A percentile compares a stretch with the other conserved stretches of the same genome.
Conservation (phyloP, 148 eudicot genomes). For the Dianthus caryophyllus region DNA sequence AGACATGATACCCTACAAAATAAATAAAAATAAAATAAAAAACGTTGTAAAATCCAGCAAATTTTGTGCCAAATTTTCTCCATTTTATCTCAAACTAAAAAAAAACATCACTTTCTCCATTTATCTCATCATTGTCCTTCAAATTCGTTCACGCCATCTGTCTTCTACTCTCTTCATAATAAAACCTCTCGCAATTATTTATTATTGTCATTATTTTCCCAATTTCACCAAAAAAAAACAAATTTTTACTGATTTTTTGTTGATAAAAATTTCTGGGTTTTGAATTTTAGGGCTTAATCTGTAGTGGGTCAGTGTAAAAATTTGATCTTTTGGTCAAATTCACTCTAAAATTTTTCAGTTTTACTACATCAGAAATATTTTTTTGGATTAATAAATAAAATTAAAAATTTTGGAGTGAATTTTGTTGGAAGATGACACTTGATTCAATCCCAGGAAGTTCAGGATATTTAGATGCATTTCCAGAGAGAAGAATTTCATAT, state of each 20-base stretch:
- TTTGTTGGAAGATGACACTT: slow-evolving; percentile 23
- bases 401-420: not conserved
- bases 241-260: no score
- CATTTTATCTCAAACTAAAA: not conserved
- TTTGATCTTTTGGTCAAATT: slow-evolving; percentile 8
- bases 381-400: not conserved
- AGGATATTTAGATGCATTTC: slow-evolving; percentile 42
- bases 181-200: no score
- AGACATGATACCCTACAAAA: not conserved
- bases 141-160: no score
- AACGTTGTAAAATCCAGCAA: not conserved
- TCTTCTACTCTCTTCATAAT: no score
- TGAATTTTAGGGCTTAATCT: not conserved
- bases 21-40: not conserved
- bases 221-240: no score
- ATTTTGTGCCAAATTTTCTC: not conserved
- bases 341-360: not conserved
- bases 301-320: slow-evolving; percentile 7
- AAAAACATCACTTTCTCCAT: not conserved
- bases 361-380: not conserved
- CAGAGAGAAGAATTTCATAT: slow-evolving; percentile 51
- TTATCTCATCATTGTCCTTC: not conserved
- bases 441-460: slow-evolving; percentile 59
- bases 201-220: no score
- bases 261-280: not conserved